Base-by-base conservation (phyloP, 768 basidiomycete genomes). In the Boletus bicolor region DNA sequence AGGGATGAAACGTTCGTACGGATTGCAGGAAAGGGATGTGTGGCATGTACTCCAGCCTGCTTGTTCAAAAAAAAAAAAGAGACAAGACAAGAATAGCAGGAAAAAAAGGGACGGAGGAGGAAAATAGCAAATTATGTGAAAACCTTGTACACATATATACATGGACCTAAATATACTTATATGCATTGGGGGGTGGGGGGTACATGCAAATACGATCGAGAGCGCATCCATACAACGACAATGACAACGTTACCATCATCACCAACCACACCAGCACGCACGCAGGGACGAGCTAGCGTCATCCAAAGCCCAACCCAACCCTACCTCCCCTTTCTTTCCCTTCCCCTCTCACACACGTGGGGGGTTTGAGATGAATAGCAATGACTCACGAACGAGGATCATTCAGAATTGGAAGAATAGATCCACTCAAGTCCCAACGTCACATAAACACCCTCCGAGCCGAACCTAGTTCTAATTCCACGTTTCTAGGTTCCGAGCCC, bases 361-460 rank as follows among this genome's bases (percentile, higher is more conserved):
- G 37, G 37, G 30, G 39, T 28, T 6, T 17, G 52, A 60, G 41
- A 62, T 54, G 57, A 59, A 55, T 12, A 52, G 42, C 28, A 44
- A 59, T 59, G 61, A 54, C 64, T 55, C 61, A 47, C 44, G 53
- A 52, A 42, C 47, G 56, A 67, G 32, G 54, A 54, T 64, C 62
- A 39, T 44, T 43, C 53, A 54, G 21, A 55, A 44, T 41, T 44
- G 58, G 41, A 54, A 30, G 34, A 17, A 17, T 38, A 44, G 46
- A 35, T 57, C 54, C 34, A 55, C 48, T 26, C 54, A 38, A 49
- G 42, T 46, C 60, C 48, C 57, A 17, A 58, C 57, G 53, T 53
- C 55, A 53, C 52, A 64, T 52, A 56, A 51, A 50, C 45, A 44
- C 41, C 43, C 45, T 34, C 53, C 53, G 50, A 57, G 51, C 55